Percentiles rank a stretch among this genome's conserved stretches.
phyloP scores from a whole-genome alignment of 306 rosid species.

The Oemleria cerasiformis region DNA sequence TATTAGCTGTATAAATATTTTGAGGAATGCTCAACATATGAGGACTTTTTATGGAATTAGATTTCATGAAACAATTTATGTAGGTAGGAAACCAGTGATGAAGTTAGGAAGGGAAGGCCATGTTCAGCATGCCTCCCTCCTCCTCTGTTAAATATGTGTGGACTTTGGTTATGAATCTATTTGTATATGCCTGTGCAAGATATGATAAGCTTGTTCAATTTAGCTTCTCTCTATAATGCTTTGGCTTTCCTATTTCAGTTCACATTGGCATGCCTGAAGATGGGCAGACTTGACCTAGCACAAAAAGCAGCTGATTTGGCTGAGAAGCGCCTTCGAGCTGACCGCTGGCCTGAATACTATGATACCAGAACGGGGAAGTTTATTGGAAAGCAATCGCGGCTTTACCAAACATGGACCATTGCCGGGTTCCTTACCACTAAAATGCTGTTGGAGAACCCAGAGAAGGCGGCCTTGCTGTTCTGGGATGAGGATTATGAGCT shows the following conservation, averaged over 20 bases:
- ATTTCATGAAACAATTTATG: background rate
- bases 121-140: background rate
- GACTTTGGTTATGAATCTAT: too few species aligned
- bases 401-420: conserved; percentile 87
- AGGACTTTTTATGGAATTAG: background rate
- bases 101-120: background rate
- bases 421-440: conserved; percentile 91
- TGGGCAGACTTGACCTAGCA: conserved; percentile 74
- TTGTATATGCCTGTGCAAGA: too few species aligned
- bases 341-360: conserved; percentile 93
- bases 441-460: conserved; percentile 85
- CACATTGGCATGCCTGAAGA: conserved; percentile 92
- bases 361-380: conserved; percentile 83
- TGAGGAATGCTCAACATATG: background rate
- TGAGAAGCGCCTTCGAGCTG: conserved; percentile 67
- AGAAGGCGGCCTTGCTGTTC: conserved; percentile 58
- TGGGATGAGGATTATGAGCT: conserved; percentile 93
- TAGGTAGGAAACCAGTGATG: background rate
- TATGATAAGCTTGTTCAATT: background rate
- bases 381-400: conserved; percentile 83
- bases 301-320: conserved; percentile 69
- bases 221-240: conserved; percentile 6
- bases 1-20: background rate
- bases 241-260: conserved; percentile 46
- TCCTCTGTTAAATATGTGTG: background rate